Evolutionary conservation across 1,284 basidiomycete species (phyloP), one percentile per base, ranked within the genome.

Genomic region (Sporisorium scitamineum): DNA sequence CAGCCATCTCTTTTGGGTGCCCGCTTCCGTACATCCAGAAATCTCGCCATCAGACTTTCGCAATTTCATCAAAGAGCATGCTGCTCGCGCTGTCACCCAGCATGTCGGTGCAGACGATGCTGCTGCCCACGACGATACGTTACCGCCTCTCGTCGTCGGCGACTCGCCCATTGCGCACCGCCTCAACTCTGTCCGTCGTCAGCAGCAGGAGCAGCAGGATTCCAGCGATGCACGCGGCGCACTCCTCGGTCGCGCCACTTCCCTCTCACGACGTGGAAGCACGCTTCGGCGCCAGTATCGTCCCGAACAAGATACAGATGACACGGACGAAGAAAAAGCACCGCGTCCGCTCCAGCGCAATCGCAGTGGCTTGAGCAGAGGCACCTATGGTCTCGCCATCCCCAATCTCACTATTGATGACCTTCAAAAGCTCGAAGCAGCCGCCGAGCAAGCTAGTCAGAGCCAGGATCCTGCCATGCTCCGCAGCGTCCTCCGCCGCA

Each of bases 1-100:
- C 7, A 68, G 68, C 24, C 77, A 94, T 86, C 90, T 97, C 68
- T 98, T 97, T 88, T 99, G 96, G 96, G 94, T 99, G 18, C 96
- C 96, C 42, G 96, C 96, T 16, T 91, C 92, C 61, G 88, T 97
- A 24, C 96, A 99, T 85, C 97, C 96, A 22, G 96, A 99, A 87
- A 93, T 99, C 83, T 96, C 95, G 1, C 97, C 97, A 11, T 91
- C 91, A 56, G 94, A 98, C 86, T 99, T 99, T 86, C 91, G 94
- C 66, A 91, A 91, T 29, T 97, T 98, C 84, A 90, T 99, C 78
- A 93, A 95, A 86, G 93, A 97, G 80, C 96, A 98, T 87, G 91
- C 95, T 3, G 79, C 79, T 24, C 84, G 86, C 2, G 86, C 86
- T 26, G 86, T 81, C 54, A 70, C 50, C 42, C 79, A 78, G 48